These are phyloP conservation scores for Raffaelea ambrosiae DNA, from an alignment of 2,329 filamentous ascomycete species.

Conservation along the genomic window DNA sequence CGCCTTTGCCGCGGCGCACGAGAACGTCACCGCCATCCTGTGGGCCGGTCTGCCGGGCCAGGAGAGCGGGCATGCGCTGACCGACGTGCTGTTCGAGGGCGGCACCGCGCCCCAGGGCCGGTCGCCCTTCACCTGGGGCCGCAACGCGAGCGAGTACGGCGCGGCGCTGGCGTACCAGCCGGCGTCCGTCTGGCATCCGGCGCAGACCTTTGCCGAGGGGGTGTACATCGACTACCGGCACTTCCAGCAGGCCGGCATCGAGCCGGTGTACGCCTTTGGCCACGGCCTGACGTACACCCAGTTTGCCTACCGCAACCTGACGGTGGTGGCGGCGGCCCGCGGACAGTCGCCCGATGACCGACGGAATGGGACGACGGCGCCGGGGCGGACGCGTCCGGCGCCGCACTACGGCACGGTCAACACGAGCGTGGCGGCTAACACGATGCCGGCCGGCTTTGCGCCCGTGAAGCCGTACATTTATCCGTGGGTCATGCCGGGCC, in stretches of 20 bases:
- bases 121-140: constrained; percentile 74
- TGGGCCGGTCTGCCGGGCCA: constrained; percentile 79
- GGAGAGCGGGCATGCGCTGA: constrained; percentile 71
- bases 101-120: constrained; percentile 61
- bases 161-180: constrained; percentile 56
- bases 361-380: no score
- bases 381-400: constrained; percentile 46
- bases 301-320: constrained; percentile 64
- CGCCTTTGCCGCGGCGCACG: constrained; percentile 63
- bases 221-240: constrained; percentile 74
- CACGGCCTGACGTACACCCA: constrained; percentile 74
- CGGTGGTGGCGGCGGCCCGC: no score
- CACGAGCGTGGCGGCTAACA: no score
- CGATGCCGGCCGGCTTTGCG: constrained; percentile 44
- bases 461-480: constrained; percentile 56
- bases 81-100: constrained; percentile 63
- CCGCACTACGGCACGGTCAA: no score
- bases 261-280: constrained; percentile 73
- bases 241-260: constrained; percentile 58
- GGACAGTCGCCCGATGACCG: no score
- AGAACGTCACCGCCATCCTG: constrained; percentile 76
- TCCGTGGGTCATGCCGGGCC: constrained; percentile 58
- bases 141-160: constrained; percentile 59
- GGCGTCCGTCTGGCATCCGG: constrained; percentile 51
- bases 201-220: constrained; percentile 66